These are phyloP conservation scores for Biscogniauxia mediterranea DNA, from an alignment of 2,329 filamentous ascomycete genomes.

Conservation along the genomic window DNA sequence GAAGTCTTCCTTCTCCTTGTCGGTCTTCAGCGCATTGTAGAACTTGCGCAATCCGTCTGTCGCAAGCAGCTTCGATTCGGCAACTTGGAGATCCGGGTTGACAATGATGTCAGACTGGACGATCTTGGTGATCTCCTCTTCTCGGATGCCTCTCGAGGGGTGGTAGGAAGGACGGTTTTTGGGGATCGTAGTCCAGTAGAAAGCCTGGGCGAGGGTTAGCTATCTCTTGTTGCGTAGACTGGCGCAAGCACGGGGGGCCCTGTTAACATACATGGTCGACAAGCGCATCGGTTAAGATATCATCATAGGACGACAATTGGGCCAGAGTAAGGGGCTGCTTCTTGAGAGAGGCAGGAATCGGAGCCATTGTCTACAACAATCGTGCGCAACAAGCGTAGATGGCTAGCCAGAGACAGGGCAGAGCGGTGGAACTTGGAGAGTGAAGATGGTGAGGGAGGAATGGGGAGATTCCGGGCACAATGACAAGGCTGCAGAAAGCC, in stretches of 20 bases:
- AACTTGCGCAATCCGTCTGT: slow-evolving; percentile 75
- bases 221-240: slow-evolving; percentile 6
- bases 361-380: slow-evolving; percentile 35
- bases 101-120: slow-evolving; percentile 68
- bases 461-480: not conserved
- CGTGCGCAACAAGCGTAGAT: slow-evolving; percentile 1
- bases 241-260: slow-evolving; percentile 2
- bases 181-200: slow-evolving; percentile 94
- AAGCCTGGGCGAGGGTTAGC: slow-evolving; percentile 59
- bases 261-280: slow-evolving; percentile 79
- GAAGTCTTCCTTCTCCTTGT: slow-evolving; percentile 85
- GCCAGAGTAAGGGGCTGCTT: slow-evolving; percentile 78
- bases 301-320: slow-evolving; percentile 90
- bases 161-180: slow-evolving; percentile 90
- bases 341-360: slow-evolving; percentile 42
- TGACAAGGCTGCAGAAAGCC: not conserved
- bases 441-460: not conserved
- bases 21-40: slow-evolving; percentile 62
- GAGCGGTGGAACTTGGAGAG: not conserved
- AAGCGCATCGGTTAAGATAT: slow-evolving; percentile 90
- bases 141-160: slow-evolving; percentile 73
- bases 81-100: slow-evolving; percentile 66
- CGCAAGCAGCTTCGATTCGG: slow-evolving; percentile 69
- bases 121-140: slow-evolving; percentile 60
- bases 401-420: not conserved